Conservation (phyloP, 2,329 filamentous ascomycete genomes). For the Hypoxylon sp. region DNA sequence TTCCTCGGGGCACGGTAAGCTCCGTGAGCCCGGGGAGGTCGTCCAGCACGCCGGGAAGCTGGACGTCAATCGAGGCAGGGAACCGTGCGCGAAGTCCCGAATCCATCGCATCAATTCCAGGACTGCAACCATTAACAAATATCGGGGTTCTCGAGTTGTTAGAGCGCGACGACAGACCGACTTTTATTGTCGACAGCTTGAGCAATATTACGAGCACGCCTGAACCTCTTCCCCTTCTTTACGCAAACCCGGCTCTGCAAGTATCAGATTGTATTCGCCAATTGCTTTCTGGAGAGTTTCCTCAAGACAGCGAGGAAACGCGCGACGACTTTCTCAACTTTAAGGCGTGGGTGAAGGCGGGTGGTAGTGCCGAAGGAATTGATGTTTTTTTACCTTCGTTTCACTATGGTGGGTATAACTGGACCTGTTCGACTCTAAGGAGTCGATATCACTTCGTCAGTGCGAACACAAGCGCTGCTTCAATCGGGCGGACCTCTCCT, state of each 20-base stretch:
- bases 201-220: constrained; percentile 64
- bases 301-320: constrained; percentile 52
- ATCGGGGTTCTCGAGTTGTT: constrained; percentile 76
- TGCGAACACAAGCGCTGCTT: constrained; percentile 55
- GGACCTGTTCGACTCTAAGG: constrained; percentile 75
- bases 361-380: constrained; percentile 59
- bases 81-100: constrained; percentile 63
- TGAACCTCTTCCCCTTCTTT: constrained; percentile 68
- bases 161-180: constrained; percentile 79
- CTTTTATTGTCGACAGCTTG: constrained; percentile 75
- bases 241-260: constrained; percentile 73
- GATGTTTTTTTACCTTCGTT: constrained; percentile 64
- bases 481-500: constrained; percentile 52
- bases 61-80: constrained; percentile 62
- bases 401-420: constrained; percentile 70
- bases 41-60: constrained; percentile 61
- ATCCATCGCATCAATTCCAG: constrained; percentile 54
- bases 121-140: constrained; percentile 65
- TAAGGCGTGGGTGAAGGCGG: constrained; percentile 72
- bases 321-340: constrained; percentile 67
- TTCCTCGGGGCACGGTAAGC: constrained; percentile 62
- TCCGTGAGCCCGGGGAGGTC: constrained; percentile 58
- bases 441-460: constrained; percentile 74
- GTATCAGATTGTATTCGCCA: constrained; percentile 63
- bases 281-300: constrained; percentile 62